These are phyloP conservation scores for Colletotrichum falcatum DNA, from an alignment of 2,329 filamentous ascomycete genomes.

Conservation along the genomic window DNA sequence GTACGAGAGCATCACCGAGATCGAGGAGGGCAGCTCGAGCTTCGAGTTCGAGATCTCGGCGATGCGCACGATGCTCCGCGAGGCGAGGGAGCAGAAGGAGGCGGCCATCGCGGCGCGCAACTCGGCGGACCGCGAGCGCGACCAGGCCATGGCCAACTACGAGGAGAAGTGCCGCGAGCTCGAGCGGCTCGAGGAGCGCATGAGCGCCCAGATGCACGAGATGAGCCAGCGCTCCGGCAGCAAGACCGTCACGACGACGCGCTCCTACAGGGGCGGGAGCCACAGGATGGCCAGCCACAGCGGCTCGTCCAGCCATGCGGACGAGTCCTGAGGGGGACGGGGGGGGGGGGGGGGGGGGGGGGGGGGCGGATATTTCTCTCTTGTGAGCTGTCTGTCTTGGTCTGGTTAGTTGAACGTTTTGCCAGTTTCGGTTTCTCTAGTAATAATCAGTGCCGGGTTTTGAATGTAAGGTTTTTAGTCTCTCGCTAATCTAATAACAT, in stretches of 20 bases:
- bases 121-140: constrained; percentile 31
- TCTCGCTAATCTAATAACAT: too few species aligned
- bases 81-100: constrained; percentile 36
- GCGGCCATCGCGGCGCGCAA: constrained; percentile 28
- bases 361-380: too few species aligned
- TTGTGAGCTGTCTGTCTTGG: neutral
- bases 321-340: neutral
- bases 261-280: neutral
- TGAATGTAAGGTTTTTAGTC: too few species aligned
- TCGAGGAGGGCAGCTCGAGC: constrained; percentile 32
- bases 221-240: neutral
- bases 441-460: too few species aligned
- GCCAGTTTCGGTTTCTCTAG: too few species aligned
- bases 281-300: neutral
- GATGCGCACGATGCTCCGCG: constrained; percentile 33
- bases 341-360: too few species aligned
- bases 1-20: constrained; percentile 36
- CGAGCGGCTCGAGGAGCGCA: constrained; percentile 37
- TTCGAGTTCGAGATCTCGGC: constrained; percentile 29
- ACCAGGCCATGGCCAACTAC: constrained; percentile 14
- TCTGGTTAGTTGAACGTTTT: too few species aligned
- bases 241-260: constrained; percentile 9
- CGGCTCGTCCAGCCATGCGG: neutral
- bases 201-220: constrained; percentile 29
- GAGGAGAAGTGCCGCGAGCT: constrained; percentile 32